Conservation (phyloP, 257 asterid species). For the Fraxinus americana region DNA sequence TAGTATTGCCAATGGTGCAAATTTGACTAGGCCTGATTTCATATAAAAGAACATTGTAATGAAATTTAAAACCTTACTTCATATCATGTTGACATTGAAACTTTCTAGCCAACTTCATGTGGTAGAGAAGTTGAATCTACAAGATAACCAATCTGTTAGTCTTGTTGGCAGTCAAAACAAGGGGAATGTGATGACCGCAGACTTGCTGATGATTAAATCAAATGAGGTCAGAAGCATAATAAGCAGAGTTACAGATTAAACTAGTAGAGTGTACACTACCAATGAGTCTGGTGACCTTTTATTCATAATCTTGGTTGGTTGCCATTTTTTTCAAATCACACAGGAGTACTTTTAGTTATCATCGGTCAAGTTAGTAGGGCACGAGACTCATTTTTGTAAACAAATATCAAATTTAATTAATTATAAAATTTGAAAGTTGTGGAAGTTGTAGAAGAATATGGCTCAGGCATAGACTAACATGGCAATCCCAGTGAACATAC, state of each 20-base stretch:
- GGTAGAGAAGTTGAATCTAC: not conserved
- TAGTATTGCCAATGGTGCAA: not conserved
- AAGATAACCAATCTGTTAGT: not conserved
- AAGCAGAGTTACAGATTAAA: not conserved
- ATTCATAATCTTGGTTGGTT: not conserved
- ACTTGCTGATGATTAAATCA: not conserved
- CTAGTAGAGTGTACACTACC: not conserved
- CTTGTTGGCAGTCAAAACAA: not conserved
- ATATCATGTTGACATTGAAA: not conserved
- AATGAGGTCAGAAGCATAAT: not conserved
- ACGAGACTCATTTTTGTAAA: not conserved
- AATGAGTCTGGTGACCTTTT: not conserved
- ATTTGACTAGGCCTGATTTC: not conserved
- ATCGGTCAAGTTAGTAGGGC: not conserved
- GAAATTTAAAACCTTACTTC: not conserved
- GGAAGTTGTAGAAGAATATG: not conserved
- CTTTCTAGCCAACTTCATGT: not conserved
- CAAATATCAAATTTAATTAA: not conserved
- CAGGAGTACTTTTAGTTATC: not conserved
- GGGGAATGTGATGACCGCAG: not conserved
- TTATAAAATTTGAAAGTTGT: constrained; percentile 11
- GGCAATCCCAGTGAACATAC: not conserved
- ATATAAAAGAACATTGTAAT: not conserved
- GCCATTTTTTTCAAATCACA: not conserved
- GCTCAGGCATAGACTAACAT: not conserved